phyloP scores from a whole-genome alignment of 495 filamentous ascomycete genomes.

The Daldinia caldariorum region DNA sequence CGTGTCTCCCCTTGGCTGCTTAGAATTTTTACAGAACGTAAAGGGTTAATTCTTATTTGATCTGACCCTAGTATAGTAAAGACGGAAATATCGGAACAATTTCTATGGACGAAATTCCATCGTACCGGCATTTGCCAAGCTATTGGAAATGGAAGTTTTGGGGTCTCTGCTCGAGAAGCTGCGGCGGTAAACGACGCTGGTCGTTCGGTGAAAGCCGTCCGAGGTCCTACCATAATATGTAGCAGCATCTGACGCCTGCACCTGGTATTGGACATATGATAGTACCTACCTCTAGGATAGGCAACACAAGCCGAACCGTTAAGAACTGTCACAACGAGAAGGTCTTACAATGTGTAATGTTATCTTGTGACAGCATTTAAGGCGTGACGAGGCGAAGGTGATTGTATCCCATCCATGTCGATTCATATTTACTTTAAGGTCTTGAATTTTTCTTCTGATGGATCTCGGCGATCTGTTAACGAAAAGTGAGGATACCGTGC shows the following conservation, averaged over 20 bases:
- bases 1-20: background rate
- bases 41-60: constrained; percentile 21
- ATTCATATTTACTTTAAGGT: background rate
- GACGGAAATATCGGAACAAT: constrained; percentile 4
- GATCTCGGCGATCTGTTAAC: no score
- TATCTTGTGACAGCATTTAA: constrained; percentile 31
- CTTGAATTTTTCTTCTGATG: background rate
- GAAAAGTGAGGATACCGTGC: background rate
- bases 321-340: constrained; percentile 26
- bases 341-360: constrained; percentile 31
- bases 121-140: constrained; percentile 1
- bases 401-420: constrained; percentile 10
- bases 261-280: constrained; percentile 14
- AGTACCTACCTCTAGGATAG: background rate
- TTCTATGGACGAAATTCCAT: background rate
- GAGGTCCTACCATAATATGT: constrained; percentile 3
- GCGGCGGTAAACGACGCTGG: constrained; percentile 19
- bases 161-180: constrained; percentile 11
- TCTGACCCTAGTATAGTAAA: constrained; percentile 1
- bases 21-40: constrained; percentile 13
- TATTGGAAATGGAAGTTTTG: constrained; percentile 1
- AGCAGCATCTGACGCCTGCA: constrained; percentile 10
- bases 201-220: constrained; percentile 2
- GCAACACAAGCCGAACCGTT: constrained; percentile 10
- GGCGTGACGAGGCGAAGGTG: background rate